Evolutionary conservation across 148 eudicot species (phyloP).

Genomic region (Simmondsia chinensis): DNA sequence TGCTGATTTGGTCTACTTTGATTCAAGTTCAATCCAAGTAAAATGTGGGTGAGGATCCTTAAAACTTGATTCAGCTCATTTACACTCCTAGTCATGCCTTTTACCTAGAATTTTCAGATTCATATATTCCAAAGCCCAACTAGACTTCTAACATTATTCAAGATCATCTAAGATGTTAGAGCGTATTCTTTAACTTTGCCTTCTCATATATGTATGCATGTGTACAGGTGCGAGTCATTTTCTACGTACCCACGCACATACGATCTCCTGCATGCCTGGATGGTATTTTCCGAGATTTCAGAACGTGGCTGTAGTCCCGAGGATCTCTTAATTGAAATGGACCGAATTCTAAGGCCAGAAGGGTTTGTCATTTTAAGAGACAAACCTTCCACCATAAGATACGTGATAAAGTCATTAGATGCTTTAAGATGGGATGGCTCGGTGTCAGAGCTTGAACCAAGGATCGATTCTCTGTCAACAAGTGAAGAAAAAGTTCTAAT

Average conservation of each 20-base stretch:
- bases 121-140: background rate
- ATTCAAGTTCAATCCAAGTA: too few species aligned
- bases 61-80: too few species aligned
- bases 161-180: background rate
- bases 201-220: background rate
- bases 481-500: constrained; percentile 61
- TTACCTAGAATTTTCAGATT: too few species aligned
- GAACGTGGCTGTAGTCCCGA: constrained; percentile 52
- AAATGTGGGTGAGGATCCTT: too few species aligned
- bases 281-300: constrained; percentile 45
- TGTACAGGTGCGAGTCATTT: constrained; percentile 69
- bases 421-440: constrained; percentile 63
- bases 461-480: constrained; percentile 46
- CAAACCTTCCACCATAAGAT: constrained; percentile 28
- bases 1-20: too few species aligned
- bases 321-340: constrained; percentile 70
- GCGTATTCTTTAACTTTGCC: background rate
- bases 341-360: constrained; percentile 54
- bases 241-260: constrained; percentile 80
- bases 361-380: constrained; percentile 68
- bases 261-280: constrained; percentile 74
- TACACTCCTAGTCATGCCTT: too few species aligned
- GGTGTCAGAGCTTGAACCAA: constrained; percentile 58
- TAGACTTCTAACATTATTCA: background rate
- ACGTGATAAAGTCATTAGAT: constrained; percentile 29